Base-by-base conservation (phyloP, 805 yeast species). In the Metschnikowia anglica region DNA sequence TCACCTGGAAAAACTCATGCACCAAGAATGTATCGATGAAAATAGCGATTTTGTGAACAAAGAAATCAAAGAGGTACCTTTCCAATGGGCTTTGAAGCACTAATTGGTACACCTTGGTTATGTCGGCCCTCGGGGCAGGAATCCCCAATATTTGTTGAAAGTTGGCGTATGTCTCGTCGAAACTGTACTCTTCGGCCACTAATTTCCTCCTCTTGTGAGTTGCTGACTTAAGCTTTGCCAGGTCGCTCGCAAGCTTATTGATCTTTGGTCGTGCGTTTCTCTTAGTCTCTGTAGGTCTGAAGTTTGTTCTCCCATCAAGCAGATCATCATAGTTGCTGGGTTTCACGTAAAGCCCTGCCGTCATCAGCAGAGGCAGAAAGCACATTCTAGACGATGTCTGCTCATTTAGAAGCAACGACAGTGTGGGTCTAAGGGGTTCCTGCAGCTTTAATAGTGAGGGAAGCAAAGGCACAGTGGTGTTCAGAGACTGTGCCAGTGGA, bases 261-360 rank as follows among this genome's bases (percentile, higher is more conserved):
- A 68, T 68, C 25, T 71, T 53, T 2, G 74, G 74, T 31, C 60
- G 55, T 16, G 61, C 50, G 48, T 68, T 68, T 41, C 55, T 56
- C 46, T 68, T 68, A 12, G 73, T 66, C 29, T 60, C 62, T 9
- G 55, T 60, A 10, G 73, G 73, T 42, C 63, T 63, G 58, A 59
- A 68, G 38, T 61, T 45, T 24, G 38, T 39, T 24, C 37, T 15
- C 16, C 19, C 44, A 9, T 34, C 36, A 9, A 40, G 29, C 17
- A 7, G 31, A 24, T 11, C 25, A 15, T 33, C 34, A 7, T 9
- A 24, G 18, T 24, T 12, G 9, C 31, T 15, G 11, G 23, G n/a
- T 19, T 25, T 38, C 8, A 16, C 13, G 11, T 18, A 20, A 12
- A 19, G 3, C 11, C 21, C 23, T 4, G 35, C 2, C 6, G 34